These are phyloP conservation scores for Schwanniomyces etchellsii DNA, from an alignment of 1,139 yeast genomes.

Conservation along the genomic window DNA sequence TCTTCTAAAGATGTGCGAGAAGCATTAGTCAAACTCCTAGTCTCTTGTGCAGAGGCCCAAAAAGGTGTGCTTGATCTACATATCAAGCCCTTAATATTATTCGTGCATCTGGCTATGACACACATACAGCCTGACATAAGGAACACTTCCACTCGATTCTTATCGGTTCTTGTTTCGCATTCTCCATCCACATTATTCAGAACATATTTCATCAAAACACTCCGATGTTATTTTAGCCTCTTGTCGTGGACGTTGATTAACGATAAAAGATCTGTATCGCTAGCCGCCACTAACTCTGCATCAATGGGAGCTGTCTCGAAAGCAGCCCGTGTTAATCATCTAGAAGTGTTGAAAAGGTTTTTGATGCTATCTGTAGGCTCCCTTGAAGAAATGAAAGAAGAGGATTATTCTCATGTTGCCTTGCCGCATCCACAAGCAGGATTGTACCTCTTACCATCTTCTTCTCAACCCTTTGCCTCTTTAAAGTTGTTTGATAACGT, in stretches of 20 bases:
- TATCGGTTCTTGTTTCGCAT: constrained; percentile 47
- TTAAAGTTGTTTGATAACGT: constrained; percentile 44
- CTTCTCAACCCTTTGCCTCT: constrained; percentile 57
- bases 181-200: constrained; percentile 47
- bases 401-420: constrained; percentile 6
- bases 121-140: constrained; percentile 76
- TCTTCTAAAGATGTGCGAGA: constrained; percentile 59
- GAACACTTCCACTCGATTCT: constrained; percentile 60
- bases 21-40: constrained; percentile 48
- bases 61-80: constrained; percentile 63
- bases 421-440: constrained; percentile 40
- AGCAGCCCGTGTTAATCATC: constrained; percentile 36
- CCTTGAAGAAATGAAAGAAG: constrained; percentile 3
- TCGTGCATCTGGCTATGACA: constrained; percentile 91
- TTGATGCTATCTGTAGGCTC: constrained; percentile 34
- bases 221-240: constrained; percentile 51
- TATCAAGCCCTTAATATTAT: constrained; percentile 59
- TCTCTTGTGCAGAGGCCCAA: constrained; percentile 44
- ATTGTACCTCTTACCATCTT: constrained; percentile 48
- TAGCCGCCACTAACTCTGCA: constrained; percentile 41
- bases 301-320: constrained; percentile 34
- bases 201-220: constrained; percentile 53
- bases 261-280: constrained; percentile 39
- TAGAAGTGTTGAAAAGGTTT: constrained; percentile 39
- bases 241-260: constrained; percentile 54